Conservation (phyloP, 768 basidiomycete genomes). For the Mycena venus region DNA sequence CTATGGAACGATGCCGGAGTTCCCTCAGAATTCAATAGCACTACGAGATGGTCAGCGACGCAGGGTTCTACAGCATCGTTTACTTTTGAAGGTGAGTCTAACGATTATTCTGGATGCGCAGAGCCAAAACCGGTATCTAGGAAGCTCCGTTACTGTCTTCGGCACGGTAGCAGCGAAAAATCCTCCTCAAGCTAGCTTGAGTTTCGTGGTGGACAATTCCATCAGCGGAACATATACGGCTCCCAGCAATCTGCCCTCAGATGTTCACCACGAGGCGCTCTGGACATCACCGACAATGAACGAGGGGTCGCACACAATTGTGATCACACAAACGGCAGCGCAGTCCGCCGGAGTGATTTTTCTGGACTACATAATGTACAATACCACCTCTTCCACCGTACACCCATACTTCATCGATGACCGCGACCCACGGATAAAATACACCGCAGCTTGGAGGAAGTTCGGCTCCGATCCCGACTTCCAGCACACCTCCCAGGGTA, state of each 20-base stretch:
- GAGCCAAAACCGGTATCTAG: background rate
- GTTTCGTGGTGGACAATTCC: background rate
- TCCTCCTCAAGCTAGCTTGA: background rate
- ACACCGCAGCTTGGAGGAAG: background rate
- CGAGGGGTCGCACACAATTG: background rate
- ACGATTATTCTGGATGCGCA: background rate
- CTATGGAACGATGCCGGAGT: background rate
- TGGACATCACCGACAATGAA: background rate
- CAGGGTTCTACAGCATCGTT: background rate
- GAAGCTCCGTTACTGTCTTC: background rate
- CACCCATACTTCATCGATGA: slow-evolving; percentile 16
- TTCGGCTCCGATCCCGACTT: background rate
- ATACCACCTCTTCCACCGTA: background rate
- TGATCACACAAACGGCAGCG: background rate
- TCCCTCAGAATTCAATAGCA: background rate
- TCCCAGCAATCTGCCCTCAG: background rate
- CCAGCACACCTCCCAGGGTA: background rate
- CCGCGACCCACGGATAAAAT: background rate
- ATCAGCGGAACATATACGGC: background rate
- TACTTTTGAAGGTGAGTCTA: background rate
- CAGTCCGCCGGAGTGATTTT: background rate
- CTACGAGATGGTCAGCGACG: background rate
- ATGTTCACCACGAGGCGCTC: background rate
- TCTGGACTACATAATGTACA: slow-evolving; percentile 4
- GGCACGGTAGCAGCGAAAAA: background rate